Conservation (phyloP, 371 early-diverging fungal species). For the Lichtheimia corymbifera region DNA sequence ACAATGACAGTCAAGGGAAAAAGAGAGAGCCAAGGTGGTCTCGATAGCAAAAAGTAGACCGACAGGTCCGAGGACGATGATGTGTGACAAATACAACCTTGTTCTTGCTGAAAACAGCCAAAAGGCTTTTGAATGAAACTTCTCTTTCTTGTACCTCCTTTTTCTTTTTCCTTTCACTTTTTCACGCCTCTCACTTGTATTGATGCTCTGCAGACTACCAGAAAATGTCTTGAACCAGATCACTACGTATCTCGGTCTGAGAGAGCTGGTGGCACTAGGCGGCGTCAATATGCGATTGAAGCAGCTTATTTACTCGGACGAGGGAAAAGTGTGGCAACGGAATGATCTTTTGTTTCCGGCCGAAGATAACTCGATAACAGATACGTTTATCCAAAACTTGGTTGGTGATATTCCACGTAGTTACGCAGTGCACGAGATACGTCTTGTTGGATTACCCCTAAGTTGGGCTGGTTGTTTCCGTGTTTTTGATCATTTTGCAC, state of each 20-base stretch:
- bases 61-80: neutral
- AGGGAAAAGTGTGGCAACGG: constrained; percentile 27
- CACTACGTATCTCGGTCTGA: constrained; percentile 11
- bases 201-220: neutral
- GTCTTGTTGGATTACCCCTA: constrained; percentile 33
- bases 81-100: constrained; percentile 11
- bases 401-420: constrained; percentile 41
- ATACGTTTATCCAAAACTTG: constrained; percentile 25
- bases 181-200: neutral
- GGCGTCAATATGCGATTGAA: constrained; percentile 17
- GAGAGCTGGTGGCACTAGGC: constrained; percentile 19
- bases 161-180: neutral
- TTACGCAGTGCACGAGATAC: constrained; percentile 33
- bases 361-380: constrained; percentile 31
- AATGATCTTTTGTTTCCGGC: constrained; percentile 33
- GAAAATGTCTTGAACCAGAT: constrained; percentile 11
- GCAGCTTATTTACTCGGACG: constrained; percentile 25
- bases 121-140: constrained; percentile 1
- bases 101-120: constrained; percentile 3
- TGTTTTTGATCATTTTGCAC: constrained; percentile 50
- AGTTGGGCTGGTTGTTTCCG: constrained; percentile 37
- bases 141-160: constrained; percentile 3
- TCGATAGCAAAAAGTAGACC: constrained; percentile 1
- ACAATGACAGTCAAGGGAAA: neutral
- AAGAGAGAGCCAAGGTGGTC: neutral